Evolutionary conservation across 345 rosid species (phyloP), one percentile per base, ranked within the genome.

Genomic region (Pugionium dolabratum): DNA sequence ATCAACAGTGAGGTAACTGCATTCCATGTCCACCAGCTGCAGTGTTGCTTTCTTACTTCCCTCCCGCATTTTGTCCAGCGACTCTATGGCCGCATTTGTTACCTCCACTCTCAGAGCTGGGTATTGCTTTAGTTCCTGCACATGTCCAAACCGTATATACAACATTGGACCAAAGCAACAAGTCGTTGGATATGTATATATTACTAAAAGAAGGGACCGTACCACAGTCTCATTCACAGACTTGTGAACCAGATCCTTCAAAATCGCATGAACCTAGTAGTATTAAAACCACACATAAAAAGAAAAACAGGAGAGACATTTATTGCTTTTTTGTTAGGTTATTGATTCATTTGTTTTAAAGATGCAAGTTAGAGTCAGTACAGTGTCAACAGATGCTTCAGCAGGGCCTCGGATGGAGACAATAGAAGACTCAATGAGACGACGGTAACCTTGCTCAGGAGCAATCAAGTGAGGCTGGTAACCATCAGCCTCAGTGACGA

Each of bases 391-490:
- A 70, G 99, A 71, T 60, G 99, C 96, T 81, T 95, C 99, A 65
- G 99, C 96, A 50, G 99, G 99, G 76, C 99, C 99, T 77, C 94
- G 82, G 70, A 95, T 91, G 44, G 95, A 80, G 36, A 91, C 67
- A 27, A 95, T 57, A 54, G 96, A 79, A 60, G 99, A 91, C 76
- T 95, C 99, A 36, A 95, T 95, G 76, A 95, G 87, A 54, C 99
- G 97, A 36, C 99, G 96, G 71, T 95, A 95, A 44, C 99, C 99
- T 78, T 95, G 99, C 62, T 95, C 99, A 30, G 99, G 99, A 81
- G 99, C 99, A 72, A 95, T 91, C 73, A 95, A 76, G 75, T 95
- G 99, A 50, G 99, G 99, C 66, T 95, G 99, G 77, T 95, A 95
- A 53, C 99, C 99, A 79, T 95, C 99, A 52, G 99, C 99, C 84